Percentiles rank a stretch among this genome's conserved stretches.
These are phyloP conservation scores for Neurospora intermedia DNA, from an alignment of 495 filamentous ascomycete genomes.

Conservation along the genomic window DNA sequence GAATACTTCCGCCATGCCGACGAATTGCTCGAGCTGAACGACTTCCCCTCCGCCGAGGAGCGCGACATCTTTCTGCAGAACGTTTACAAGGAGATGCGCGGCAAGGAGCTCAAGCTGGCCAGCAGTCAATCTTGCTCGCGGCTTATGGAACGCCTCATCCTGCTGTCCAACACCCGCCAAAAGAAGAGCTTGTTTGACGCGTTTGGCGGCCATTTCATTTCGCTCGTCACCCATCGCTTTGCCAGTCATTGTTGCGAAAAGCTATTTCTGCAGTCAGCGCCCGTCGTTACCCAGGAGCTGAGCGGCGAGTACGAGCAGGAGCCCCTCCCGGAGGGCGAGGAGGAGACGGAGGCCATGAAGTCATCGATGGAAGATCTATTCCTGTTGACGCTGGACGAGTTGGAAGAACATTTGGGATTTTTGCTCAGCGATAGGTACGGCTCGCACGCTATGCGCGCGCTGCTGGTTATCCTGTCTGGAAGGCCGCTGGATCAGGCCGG, in stretches of 20 bases:
- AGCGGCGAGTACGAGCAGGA: conserved; percentile 25
- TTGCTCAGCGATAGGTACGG: conserved; percentile 81
- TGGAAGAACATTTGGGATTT: conserved; percentile 73
- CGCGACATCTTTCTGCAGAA: conserved; percentile 69
- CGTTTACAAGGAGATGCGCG: conserved; percentile 74
- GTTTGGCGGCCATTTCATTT: conserved; percentile 80
- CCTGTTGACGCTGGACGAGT: conserved; percentile 66
- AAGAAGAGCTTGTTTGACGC: conserved; percentile 75
- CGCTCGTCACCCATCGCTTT: conserved; percentile 87
- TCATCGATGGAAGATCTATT: conserved; percentile 76
- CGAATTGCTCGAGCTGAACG: conserved; percentile 77
- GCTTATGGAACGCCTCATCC: conserved; percentile 81
- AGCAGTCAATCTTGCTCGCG: conserved; percentile 91
- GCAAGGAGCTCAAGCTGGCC: conserved; percentile 92
- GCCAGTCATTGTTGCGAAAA: conserved; percentile 95
- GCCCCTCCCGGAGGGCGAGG: conserved; percentile 18
- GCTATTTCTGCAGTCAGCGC: conserved; percentile 72
- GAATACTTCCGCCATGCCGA: conserved; percentile 88
- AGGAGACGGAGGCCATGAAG: conserved; percentile 12
- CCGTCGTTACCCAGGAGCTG: conserved; percentile 63
- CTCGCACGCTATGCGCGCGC: conserved; percentile 77
- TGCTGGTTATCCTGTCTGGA: conserved; percentile 78
- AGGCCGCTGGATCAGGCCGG: conserved; percentile 55
- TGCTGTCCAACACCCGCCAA: conserved; percentile 67
- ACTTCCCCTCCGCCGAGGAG: conserved; percentile 71